Percentiles rank a stretch among this genome's conserved stretches.
Conservation (phyloP, 1,139 yeast genomes). For the Kodamaea arcana region DNA sequence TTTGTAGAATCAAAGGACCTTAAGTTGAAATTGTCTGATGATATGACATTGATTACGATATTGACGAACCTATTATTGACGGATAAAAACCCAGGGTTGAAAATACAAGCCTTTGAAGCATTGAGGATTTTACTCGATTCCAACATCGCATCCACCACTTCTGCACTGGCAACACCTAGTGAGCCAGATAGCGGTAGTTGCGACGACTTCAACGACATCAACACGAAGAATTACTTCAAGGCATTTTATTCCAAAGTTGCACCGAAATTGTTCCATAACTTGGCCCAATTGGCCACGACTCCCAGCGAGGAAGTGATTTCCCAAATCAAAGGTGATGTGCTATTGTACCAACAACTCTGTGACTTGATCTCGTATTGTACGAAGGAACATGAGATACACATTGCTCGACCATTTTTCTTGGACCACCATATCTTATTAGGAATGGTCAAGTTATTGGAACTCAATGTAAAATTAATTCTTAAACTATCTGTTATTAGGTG, state of each 20-base stretch:
- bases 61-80: conserved; percentile 58
- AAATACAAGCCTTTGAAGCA: conserved; percentile 83
- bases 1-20: conserved; percentile 17
- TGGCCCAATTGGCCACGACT: conserved; percentile 30
- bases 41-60: conserved; percentile 58
- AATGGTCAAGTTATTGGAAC: conserved; percentile 41
- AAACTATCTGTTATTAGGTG: conserved; percentile 66
- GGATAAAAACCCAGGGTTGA: conserved; percentile 68
- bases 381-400: conserved; percentile 52
- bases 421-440: conserved; percentile 54
- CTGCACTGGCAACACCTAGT: conserved; percentile 9
- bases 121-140: conserved; percentile 69
- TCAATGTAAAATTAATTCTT: conserved; percentile 42
- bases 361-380: conserved; percentile 67
- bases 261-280: conserved; percentile 49
- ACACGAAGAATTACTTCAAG: conserved; percentile 50
- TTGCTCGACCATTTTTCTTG: conserved; percentile 59
- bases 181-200: conserved; percentile 6
- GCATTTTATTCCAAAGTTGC: conserved; percentile 65
- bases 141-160: conserved; percentile 26
- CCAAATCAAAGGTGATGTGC: conserved; percentile 22
- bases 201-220: conserved; percentile 34
- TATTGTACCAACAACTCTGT: conserved; percentile 61
- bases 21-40: conserved; percentile 43
- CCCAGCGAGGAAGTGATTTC: conserved; percentile 9